phyloP scores from a whole-genome alignment of 495 filamentous ascomycete genomes.

The Xylaria telfairii region DNA sequence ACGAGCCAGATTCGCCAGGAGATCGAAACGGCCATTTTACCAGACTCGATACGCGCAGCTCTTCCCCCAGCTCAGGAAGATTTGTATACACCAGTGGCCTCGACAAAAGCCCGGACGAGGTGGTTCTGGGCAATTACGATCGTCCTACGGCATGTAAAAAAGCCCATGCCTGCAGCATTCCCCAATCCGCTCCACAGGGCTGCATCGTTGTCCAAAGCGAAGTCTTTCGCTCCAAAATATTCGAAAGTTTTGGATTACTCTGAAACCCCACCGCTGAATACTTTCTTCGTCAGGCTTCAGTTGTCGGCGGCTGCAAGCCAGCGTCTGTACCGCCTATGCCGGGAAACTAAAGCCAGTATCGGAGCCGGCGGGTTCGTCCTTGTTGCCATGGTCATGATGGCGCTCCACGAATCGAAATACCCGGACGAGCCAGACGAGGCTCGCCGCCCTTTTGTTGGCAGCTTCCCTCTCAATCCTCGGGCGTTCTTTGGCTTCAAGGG shows the following conservation, averaged over 20 bases:
- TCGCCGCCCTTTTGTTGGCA: slow-evolving; percentile 18
- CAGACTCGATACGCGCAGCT: slow-evolving; percentile 11
- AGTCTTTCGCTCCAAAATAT: slow-evolving; percentile 14
- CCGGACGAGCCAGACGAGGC: slow-evolving; percentile 15
- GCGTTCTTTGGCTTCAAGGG: slow-evolving; percentile 16
- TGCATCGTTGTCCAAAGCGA: not conserved
- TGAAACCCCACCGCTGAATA: slow-evolving; percentile 21
- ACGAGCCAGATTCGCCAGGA: not conserved
- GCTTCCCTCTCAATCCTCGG: slow-evolving; percentile 24
- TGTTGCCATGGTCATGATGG: slow-evolving; percentile 25
- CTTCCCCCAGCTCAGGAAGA: slow-evolving; percentile 24
- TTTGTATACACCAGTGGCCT: slow-evolving; percentile 14
- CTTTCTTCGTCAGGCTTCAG: slow-evolving; percentile 14
- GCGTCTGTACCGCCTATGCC: slow-evolving; percentile 19
- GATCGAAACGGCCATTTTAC: slow-evolving; percentile 9
- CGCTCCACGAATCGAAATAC: slow-evolving; percentile 17
- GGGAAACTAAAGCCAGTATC: slow-evolving; percentile 19
- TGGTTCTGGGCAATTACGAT: slow-evolving; percentile 27
- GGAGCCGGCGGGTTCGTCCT: slow-evolving; percentile 23
- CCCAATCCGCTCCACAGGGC: slow-evolving; percentile 21
- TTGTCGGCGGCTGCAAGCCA: slow-evolving; percentile 18
- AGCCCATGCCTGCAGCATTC: slow-evolving; percentile 14
- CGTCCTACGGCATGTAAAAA: slow-evolving; percentile 19
- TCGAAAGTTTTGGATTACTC: slow-evolving; percentile 19
- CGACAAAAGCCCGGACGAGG: slow-evolving; percentile 10